Percentiles rank a stretch among this genome's conserved stretches.
These are phyloP conservation scores for Lachancea mirantina DNA, from an alignment of 805 yeast species.

Conservation along the genomic window DNA sequence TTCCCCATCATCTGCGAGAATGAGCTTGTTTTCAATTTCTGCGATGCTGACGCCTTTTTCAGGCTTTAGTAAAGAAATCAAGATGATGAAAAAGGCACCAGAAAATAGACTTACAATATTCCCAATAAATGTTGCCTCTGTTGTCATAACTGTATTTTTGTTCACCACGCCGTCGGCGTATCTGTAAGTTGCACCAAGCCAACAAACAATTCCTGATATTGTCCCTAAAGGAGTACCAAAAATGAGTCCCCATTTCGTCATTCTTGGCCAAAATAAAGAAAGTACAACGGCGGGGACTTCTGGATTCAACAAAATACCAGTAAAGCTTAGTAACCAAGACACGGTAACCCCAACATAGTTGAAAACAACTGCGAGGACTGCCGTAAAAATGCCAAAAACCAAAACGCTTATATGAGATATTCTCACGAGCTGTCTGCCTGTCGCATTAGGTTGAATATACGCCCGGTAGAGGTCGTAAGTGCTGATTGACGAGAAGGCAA, in stretches of 20 bases:
- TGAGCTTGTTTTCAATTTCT: slow-evolving; percentile 16
- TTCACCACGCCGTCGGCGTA: slow-evolving; percentile 38
- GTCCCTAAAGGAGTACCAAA: slow-evolving; percentile 40
- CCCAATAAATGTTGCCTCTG: slow-evolving; percentile 40
- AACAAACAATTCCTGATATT: slow-evolving; percentile 45
- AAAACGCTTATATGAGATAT: slow-evolving; percentile 32
- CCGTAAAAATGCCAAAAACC: slow-evolving; percentile 37
- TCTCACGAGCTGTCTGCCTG: slow-evolving; percentile 33
- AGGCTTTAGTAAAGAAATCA: slow-evolving; percentile 28
- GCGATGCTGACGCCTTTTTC: slow-evolving; percentile 29
- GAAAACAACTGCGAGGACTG: slow-evolving; percentile 33
- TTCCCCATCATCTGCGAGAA: slow-evolving; percentile 33
- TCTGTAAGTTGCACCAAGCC: slow-evolving; percentile 38
- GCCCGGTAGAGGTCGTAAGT: slow-evolving; percentile 37
- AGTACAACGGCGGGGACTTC: slow-evolving; percentile 30
- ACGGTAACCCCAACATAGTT: slow-evolving; percentile 37
- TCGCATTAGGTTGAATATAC: slow-evolving; percentile 35
- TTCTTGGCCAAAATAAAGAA: slow-evolving; percentile 27
- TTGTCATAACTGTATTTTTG: slow-evolving; percentile 39
- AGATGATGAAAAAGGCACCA: slow-evolving; percentile 25
- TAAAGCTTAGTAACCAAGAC: slow-evolving; percentile 36
- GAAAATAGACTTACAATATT: slow-evolving; percentile 35
- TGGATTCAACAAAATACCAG: slow-evolving; percentile 36
- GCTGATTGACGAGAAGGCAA: slow-evolving; percentile 35
- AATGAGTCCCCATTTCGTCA: slow-evolving; percentile 13